A percentile compares a stretch with the other conserved stretches of the same genome.
phyloP scores from a whole-genome alignment of 192 early-diverging fungal genomes.

The Coemansia aciculifera region DNA sequence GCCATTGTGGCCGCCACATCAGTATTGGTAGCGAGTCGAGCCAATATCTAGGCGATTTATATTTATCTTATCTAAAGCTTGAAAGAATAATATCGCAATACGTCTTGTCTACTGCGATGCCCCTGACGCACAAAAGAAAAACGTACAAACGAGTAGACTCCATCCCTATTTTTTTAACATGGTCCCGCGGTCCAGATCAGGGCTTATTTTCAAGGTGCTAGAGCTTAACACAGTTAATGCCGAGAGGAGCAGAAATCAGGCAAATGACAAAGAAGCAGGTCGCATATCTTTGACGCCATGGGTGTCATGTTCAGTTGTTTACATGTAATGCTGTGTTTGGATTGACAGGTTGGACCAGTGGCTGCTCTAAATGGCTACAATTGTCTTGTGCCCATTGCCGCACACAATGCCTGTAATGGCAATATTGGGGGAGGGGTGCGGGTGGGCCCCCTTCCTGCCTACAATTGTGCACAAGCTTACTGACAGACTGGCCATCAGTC shows the following conservation, averaged over 20 bases:
- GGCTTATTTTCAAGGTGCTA: background rate
- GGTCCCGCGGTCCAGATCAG: background rate
- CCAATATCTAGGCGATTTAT: background rate
- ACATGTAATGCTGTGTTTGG: background rate
- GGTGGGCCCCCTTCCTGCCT: background rate
- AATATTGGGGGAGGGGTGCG: background rate
- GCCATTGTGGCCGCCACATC: background rate
- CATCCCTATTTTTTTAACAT: background rate
- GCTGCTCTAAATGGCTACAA: background rate
- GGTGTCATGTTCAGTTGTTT: background rate
- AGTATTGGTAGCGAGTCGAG: background rate
- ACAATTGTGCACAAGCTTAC: background rate
- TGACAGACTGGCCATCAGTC: background rate
- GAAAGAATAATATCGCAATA: background rate
- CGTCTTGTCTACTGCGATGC: background rate
- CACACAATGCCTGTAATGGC: slow-evolving; percentile 10
- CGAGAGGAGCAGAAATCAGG: background rate
- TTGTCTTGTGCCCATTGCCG: slow-evolving; percentile 11
- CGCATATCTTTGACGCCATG: background rate
- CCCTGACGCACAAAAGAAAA: background rate
- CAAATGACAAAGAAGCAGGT: background rate
- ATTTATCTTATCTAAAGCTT: background rate
- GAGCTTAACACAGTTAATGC: background rate
- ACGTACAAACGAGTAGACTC: background rate
- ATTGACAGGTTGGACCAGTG: background rate